Evolutionary conservation across 352 stramenopile genomes (phyloP).

Genomic region (Pythium sukuiense): DNA sequence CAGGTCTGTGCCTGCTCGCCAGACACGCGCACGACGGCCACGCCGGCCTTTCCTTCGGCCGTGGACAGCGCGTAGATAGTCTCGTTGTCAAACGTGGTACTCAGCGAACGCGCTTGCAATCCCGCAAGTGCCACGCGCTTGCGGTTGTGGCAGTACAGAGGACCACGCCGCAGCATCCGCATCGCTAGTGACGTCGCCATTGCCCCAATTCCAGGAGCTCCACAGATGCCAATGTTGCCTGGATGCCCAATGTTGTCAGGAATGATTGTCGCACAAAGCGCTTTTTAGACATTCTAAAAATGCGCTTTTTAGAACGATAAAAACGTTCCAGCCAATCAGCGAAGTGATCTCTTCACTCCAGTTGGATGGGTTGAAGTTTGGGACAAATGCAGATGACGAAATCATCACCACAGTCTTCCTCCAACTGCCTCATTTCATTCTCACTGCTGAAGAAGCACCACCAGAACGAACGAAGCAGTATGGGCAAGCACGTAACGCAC

Average conservation of each 20-base stretch:
- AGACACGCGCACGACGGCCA: conserved; percentile 90
- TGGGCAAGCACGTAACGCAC: conserved; percentile 28
- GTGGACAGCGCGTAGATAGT: conserved; percentile 93
- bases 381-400: background rate
- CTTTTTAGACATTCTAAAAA: background rate
- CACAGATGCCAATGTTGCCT: background rate
- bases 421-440: conserved; percentile 5
- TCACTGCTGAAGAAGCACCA: conserved; percentile 4
- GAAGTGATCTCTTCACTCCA: background rate
- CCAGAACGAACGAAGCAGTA: background rate
- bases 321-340: conserved; percentile 12
- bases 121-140: background rate
- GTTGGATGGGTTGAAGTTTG: background rate
- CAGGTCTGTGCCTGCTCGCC: conserved; percentile 66
- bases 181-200: background rate
- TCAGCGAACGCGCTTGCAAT: conserved; percentile 12
- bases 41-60: conserved; percentile 77
- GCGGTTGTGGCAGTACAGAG: background rate
- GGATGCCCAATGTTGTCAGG: background rate
- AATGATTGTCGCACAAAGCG: conserved; percentile 14
- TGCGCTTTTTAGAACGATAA: too few relatives aligned
- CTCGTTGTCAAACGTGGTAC: conserved; percentile 51
- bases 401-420: too few relatives aligned
- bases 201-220: background rate
- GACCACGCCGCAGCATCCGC: conserved; percentile 6